Conservation (phyloP, 495 filamentous ascomycete species). For the Articulospora tetracladia region DNA sequence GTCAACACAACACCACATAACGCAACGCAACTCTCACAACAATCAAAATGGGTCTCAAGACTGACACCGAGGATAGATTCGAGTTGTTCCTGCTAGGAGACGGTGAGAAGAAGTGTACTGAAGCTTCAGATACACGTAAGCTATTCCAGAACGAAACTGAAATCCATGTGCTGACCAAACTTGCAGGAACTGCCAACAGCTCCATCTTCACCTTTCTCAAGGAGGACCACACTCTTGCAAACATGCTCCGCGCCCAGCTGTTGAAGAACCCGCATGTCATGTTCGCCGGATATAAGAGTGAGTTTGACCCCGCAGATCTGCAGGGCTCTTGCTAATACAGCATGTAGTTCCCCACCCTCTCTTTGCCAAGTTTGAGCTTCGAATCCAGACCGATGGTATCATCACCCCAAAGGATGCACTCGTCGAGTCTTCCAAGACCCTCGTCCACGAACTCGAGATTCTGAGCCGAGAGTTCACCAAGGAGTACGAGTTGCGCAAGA, state of each 20-base stretch:
- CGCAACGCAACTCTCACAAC: neutral
- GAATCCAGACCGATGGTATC: slow-evolving; percentile 87
- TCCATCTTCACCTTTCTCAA: slow-evolving; percentile 92
- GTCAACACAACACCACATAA: neutral
- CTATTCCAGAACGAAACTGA: neutral
- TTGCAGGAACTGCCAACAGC: slow-evolving; percentile 71
- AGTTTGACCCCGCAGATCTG: slow-evolving; percentile 10
- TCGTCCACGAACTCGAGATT: slow-evolving; percentile 72
- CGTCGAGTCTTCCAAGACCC: slow-evolving; percentile 67
- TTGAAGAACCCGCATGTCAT: slow-evolving; percentile 72
- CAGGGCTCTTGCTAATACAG: slow-evolving; percentile 4
- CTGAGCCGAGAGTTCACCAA: slow-evolving; percentile 88
- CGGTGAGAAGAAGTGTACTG: slow-evolving; percentile 89
- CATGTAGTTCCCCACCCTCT: slow-evolving; percentile 73
- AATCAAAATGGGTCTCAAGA: slow-evolving; percentile 2
- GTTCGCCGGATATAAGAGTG: slow-evolving; percentile 86
- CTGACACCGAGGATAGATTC: slow-evolving; percentile 54
- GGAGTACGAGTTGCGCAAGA: slow-evolving; percentile 91
- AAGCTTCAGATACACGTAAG: slow-evolving; percentile 82
- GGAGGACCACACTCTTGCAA: slow-evolving; percentile 95
- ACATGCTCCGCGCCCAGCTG: slow-evolving; percentile 79
- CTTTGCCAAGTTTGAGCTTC: slow-evolving; percentile 78
- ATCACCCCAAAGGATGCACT: slow-evolving; percentile 84
- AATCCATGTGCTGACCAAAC: slow-evolving; percentile 9
- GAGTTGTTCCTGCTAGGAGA: slow-evolving; percentile 82